Evolutionary conservation across 148 eudicot species (phyloP).

Genomic region (Pouteria glomerata): DNA sequence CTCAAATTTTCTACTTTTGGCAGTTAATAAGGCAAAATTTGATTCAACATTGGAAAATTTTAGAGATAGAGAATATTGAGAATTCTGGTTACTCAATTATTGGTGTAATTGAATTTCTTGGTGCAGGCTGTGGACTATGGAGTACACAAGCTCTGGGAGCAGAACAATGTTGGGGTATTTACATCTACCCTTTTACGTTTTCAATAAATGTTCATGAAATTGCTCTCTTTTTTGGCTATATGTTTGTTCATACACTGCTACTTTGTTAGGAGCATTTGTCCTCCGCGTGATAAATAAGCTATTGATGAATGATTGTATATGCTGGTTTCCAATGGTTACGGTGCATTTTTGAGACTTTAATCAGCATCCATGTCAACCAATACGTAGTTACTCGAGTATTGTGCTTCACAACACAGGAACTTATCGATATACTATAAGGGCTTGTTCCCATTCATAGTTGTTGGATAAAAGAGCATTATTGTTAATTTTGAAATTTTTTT

Average conservation of each 20-base stretch:
- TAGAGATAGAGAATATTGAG: neutral
- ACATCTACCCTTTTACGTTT: neutral
- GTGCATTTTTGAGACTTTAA: neutral
- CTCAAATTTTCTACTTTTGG: too few species aligned
- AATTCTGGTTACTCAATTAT: neutral
- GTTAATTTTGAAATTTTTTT: too few species aligned
- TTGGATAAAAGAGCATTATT: too few species aligned
- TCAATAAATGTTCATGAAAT: neutral
- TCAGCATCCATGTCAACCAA: neutral
- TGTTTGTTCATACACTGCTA: neutral
- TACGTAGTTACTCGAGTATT: neutral
- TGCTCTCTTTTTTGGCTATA: neutral
- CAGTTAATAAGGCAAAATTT: too few species aligned
- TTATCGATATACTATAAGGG: neutral
- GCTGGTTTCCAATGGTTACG: neutral
- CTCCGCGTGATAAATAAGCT: neutral
- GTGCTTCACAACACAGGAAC: too few species aligned
- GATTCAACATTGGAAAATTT: too few species aligned
- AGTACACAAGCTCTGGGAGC: conserved; percentile 67
- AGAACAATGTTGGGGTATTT: conserved; percentile 74
- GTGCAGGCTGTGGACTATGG: conserved; percentile 75
- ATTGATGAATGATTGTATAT: neutral
- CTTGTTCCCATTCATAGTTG: neutral
- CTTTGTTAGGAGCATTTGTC: neutral
- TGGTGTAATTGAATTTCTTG: neutral